Percentiles rank a stretch among this genome's conserved stretches.
Evolutionary conservation across 2,329 filamentous ascomycete species (phyloP).

Genomic region (Sphaerulina vaccinii): DNA sequence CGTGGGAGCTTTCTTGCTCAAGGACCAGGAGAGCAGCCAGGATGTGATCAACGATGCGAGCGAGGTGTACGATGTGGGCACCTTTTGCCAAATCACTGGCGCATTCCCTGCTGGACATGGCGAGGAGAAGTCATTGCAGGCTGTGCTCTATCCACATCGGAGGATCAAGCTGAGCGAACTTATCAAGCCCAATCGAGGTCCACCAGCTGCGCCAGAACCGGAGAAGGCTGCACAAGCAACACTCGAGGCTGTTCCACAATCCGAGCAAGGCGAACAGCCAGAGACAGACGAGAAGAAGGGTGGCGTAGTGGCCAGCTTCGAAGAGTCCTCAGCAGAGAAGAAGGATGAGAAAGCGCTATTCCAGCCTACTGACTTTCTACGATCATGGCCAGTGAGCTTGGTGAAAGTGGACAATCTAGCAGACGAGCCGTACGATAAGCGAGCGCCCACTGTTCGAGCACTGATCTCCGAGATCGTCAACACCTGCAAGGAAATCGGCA

Average conservation of each 20-base stretch:
- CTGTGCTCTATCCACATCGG: constrained; percentile 92
- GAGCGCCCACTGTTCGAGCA: constrained; percentile 82
- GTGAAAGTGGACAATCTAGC: constrained; percentile 92
- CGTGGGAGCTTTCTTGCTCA: constrained; percentile 93
- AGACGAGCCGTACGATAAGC: constrained; percentile 87
- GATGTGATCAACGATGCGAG: constrained; percentile 87
- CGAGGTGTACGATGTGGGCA: constrained; percentile 93
- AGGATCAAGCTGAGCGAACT: constrained; percentile 86
- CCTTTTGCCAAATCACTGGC: constrained; percentile 97
- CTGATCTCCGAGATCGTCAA: constrained; percentile 98
- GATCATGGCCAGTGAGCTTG: constrained; percentile 86
- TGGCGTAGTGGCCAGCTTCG: constrained; percentile 95
- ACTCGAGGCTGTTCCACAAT: constrained; percentile 26
- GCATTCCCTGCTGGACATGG: constrained; percentile 81
- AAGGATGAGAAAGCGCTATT: constrained; percentile 44
- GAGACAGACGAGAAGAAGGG: constrained; percentile 69
- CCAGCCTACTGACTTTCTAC: constrained; percentile 86
- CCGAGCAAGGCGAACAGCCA: constrained; percentile 37
- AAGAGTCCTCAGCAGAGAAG: constrained; percentile 70
- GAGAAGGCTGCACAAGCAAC: constrained; percentile 55
- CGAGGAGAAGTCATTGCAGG: constrained; percentile 76
- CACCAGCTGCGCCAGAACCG: constrained; percentile 51
- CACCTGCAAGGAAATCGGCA: constrained; percentile 95
- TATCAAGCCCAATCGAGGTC: constrained; percentile 62
- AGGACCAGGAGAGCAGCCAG: constrained; percentile 90